These are phyloP conservation scores for Apiospora phragmitis DNA, from an alignment of 2,329 filamentous ascomycete species.

Conservation along the genomic window DNA sequence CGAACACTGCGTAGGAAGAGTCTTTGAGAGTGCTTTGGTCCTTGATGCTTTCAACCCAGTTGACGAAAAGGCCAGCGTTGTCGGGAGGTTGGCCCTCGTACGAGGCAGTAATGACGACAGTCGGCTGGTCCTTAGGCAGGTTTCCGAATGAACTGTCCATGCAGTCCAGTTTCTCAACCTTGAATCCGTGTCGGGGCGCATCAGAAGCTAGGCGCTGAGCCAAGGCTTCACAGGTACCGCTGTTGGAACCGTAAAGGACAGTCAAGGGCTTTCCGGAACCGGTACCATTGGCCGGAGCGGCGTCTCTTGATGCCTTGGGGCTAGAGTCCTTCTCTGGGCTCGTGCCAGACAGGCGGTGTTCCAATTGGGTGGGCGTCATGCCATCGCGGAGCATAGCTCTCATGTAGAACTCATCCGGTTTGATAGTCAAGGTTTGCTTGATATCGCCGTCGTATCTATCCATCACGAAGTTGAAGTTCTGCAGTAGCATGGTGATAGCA, in stretches of 20 bases:
- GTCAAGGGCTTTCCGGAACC: constrained; percentile 47
- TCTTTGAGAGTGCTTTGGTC: constrained; percentile 50
- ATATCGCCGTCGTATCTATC: constrained; percentile 57
- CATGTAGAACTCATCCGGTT: constrained; percentile 44
- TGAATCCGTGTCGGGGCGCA: constrained; percentile 61
- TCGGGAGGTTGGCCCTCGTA: constrained; percentile 61
- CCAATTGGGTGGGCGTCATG: constrained; percentile 46
- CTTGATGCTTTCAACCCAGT: constrained; percentile 52
- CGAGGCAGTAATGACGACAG: constrained; percentile 54
- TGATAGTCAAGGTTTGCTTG: constrained; percentile 13
- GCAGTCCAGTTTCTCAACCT: constrained; percentile 51
- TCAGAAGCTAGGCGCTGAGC: constrained; percentile 63
- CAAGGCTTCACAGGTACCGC: constrained; percentile 72
- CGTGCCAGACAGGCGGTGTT: constrained; percentile 39
- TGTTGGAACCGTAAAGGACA: constrained; percentile 74
- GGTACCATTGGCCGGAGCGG: not conserved
- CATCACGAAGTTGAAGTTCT: constrained; percentile 69
- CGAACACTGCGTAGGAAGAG: constrained; percentile 56
- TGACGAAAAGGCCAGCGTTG: constrained; percentile 55
- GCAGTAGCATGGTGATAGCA: constrained; percentile 57
- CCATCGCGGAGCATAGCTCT: constrained; percentile 47
- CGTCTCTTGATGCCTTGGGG: not conserved
- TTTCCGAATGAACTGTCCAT: constrained; percentile 52
- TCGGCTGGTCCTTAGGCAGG: constrained; percentile 48
- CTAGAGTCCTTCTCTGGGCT: constrained; percentile 9